A percentile compares a stretch with the other conserved stretches of the same genome.
These are phyloP conservation scores for Verticillium klebahnii DNA, from an alignment of 2,329 filamentous ascomycete species.

Conservation along the genomic window DNA sequence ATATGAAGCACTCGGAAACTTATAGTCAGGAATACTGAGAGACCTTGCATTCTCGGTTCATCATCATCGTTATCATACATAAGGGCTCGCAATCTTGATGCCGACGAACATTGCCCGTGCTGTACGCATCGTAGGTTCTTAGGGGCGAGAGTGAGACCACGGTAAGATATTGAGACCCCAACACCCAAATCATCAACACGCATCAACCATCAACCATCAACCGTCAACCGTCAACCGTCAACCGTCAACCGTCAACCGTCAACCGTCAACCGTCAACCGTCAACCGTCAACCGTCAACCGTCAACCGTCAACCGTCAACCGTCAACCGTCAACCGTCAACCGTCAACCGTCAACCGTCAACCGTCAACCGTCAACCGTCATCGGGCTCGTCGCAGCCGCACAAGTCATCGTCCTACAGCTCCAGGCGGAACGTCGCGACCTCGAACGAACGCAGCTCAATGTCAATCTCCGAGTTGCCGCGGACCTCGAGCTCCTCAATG, in stretches of 20 bases:
- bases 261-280: too few species aligned
- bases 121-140: not conserved
- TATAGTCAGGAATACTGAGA: not conserved
- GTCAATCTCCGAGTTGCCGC: constrained; percentile 43
- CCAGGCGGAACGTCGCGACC: constrained; percentile 73
- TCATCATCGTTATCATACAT: not conserved
- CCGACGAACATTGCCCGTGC: not conserved
- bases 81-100: not conserved
- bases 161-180: not conserved
- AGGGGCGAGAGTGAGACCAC: not conserved
- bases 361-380: not conserved
- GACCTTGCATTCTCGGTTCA: not conserved
- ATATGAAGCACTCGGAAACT: not conserved
- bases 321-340: too few species aligned
- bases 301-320: too few species aligned
- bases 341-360: too few species aligned
- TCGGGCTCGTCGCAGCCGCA: constrained; percentile 8
- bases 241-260: too few species aligned
- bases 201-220: not conserved
- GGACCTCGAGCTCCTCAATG: constrained; percentile 56
- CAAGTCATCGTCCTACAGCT: constrained; percentile 32
- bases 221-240: too few species aligned
- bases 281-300: too few species aligned
- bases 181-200: constrained; percentile 6
- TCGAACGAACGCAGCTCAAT: constrained; percentile 76